Evolutionary conservation across 768 basidiomycete species (phyloP).

Genomic region (Exidia glandulosa): DNA sequence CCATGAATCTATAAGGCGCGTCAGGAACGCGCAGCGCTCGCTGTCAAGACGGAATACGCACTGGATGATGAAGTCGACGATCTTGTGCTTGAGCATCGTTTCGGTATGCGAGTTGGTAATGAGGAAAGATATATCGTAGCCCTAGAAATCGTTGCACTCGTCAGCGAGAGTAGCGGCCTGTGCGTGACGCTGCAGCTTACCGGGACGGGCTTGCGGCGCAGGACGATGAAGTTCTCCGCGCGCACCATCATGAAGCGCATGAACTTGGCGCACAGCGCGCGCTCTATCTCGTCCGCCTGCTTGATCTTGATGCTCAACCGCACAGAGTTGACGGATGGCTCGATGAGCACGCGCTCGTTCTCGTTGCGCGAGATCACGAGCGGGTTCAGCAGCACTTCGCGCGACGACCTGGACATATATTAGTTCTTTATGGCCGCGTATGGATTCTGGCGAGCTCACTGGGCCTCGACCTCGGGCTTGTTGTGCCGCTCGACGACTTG

Average conservation of each 20-base stretch:
- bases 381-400: constrained; percentile 89
- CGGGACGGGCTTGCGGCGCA: constrained; percentile 86
- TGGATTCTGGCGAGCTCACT: constrained; percentile 34
- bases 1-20: constrained; percentile 66
- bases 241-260: constrained; percentile 99
- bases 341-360: constrained; percentile 93
- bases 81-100: constrained; percentile 99
- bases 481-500: constrained; percentile 98
- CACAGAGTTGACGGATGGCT: constrained; percentile 94
- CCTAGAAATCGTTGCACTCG: constrained; percentile 35
- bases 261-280: constrained; percentile 95
- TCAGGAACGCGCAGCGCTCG: constrained; percentile 4
- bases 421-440: neutral
- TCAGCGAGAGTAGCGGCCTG: neutral
- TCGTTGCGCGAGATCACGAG: constrained; percentile 93
- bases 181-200: constrained; percentile 48
- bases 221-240: constrained; percentile 93
- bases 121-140: constrained; percentile 96
- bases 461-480: constrained; percentile 88
- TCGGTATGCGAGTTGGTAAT: constrained; percentile 96
- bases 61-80: constrained; percentile 99
- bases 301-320: constrained; percentile 97
- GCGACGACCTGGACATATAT: constrained; percentile 52
- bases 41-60: constrained; percentile 26
- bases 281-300: constrained; percentile 97